Evolutionary conservation across 2,329 filamentous ascomycete genomes (phyloP).

Genomic region (Coniochaeta sp.): DNA sequence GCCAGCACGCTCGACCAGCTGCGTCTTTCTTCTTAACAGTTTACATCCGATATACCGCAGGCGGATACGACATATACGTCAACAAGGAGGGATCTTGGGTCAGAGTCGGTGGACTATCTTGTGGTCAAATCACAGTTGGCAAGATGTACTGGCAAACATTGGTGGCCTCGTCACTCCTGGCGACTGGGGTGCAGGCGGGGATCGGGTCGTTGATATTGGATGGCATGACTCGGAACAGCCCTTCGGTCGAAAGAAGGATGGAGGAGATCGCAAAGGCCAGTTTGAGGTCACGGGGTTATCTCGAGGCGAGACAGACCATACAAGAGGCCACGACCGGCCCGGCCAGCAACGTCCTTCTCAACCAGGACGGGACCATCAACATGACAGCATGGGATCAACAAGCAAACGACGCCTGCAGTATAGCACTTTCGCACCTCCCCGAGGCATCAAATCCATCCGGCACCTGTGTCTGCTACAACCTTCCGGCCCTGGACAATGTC

Average conservation of each 20-base stretch:
- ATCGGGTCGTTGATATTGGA: conserved; percentile 18
- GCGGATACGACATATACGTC: neutral
- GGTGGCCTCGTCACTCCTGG: conserved; percentile 27
- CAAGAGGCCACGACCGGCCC: conserved; percentile 13
- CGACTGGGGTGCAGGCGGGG: conserved; percentile 26
- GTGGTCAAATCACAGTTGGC: neutral
- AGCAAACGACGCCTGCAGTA: conserved; percentile 52
- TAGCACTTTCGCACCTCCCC: conserved; percentile 46
- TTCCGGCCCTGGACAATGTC: conserved; percentile 60
- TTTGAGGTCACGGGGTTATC: conserved; percentile 10
- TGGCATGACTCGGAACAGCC: conserved; percentile 15
- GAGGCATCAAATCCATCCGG: conserved; percentile 66
- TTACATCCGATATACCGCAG: neutral
- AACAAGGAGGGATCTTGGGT: neutral
- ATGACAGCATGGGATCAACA: conserved; percentile 47
- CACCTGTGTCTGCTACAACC: conserved; percentile 75
- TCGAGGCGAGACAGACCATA: conserved; percentile 14
- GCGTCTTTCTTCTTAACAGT: neutral
- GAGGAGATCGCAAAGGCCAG: conserved; percentile 17
- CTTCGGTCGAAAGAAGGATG: conserved; percentile 20
- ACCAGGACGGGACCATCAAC: conserved; percentile 40
- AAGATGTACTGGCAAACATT: conserved; percentile 30
- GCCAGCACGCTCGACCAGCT: neutral
- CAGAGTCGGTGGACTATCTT: neutral
- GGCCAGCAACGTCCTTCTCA: conserved; percentile 25